Evolutionary conservation across 2,329 filamentous ascomycete genomes (phyloP), one percentile per base, ranked within the genome.

Genomic region (Fusarium setosum): DNA sequence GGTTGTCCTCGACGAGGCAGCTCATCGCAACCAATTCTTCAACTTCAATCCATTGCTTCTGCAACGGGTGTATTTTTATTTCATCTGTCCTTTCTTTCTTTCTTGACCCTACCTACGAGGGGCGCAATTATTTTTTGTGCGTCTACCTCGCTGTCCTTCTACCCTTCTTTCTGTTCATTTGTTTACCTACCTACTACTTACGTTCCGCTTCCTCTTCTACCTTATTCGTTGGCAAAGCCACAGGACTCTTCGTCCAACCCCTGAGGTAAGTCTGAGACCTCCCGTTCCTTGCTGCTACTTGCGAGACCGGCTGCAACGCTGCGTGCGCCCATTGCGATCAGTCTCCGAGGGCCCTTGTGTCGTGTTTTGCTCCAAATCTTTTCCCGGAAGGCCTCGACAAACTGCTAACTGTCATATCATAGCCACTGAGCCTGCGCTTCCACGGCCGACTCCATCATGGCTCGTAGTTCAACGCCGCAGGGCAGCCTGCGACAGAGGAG

Each of bases 401-500:
- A 74, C 63, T 29, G 24, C 37, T 59, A n/a, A n/a, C 41, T 50
- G 23, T 42, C 59, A 17, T 42, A 56, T 59, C 61, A 44, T 48
- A 68, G 52, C 53, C 59, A 52, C 42, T 41, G n/a, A n/a, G n/a
- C n/a, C n/a, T n/a, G n/a, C n/a, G 47, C 31, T 38, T 34, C 38
- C 23, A 41, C 53, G 44, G 50, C 42, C 58, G 57, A 57, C 29
- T 56, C 61, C 74, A 77, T 63, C 75, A 85, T 85, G 83, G 80
- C 79, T 70, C 76, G 79, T 71, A 79, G 79, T 73, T 74, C 82
- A 67, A 81, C 83, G 76, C 82, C 85, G 70, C 85, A 87, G 79
- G 84, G 83, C 77, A 83, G 81, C 76, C 76, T 88, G 81, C 86
- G 86, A 77, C 86, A 88, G 76, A 82, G 86, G 70, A 87, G 85